Conservation (phyloP, 78 protist species). For the Dictyostelium brefeldianum region DNA sequence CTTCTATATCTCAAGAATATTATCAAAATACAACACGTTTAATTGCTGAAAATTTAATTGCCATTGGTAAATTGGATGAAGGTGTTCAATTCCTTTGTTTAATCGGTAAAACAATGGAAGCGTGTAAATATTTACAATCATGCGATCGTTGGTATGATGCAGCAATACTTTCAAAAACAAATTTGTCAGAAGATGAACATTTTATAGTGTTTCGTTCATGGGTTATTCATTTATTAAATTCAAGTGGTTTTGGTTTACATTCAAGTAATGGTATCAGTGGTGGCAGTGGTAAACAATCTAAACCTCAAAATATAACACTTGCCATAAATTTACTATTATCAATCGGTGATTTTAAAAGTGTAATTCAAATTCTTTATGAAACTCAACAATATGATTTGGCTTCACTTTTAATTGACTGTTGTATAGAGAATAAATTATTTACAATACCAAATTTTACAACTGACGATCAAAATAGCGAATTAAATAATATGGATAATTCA, state of each 20-base stretch:
- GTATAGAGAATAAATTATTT: conserved; percentile 33
- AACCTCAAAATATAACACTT: background rate
- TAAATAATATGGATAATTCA: background rate
- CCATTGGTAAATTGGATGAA: conserved; percentile 68
- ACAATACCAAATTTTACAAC: conserved; percentile 17
- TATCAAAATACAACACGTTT: conserved; percentile 59
- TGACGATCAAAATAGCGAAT: background rate
- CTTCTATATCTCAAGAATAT: conserved; percentile 41
- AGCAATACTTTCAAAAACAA: conserved; percentile 56
- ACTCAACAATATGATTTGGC: conserved; percentile 52
- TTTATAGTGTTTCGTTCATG: conserved; percentile 35
- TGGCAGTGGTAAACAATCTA: background rate
- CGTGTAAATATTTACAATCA: conserved; percentile 71
- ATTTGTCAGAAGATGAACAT: conserved; percentile 51
- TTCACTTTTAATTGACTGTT: conserved; percentile 33
- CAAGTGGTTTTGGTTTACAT: background rate
- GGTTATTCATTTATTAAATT: conserved; percentile 27
- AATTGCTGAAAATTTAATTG: conserved; percentile 74
- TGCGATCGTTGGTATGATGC: conserved; percentile 79
- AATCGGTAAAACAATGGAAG: conserved; percentile 75
- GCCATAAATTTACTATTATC: conserved; percentile 32
- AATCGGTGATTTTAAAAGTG: conserved; percentile 60
- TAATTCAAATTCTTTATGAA: conserved; percentile 58
- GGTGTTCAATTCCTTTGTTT: conserved; percentile 82
- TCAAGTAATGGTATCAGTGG: background rate